phyloP scores from a whole-genome alignment of 2,329 filamentous ascomycete species.

The Pochonia chlamydosporia region DNA sequence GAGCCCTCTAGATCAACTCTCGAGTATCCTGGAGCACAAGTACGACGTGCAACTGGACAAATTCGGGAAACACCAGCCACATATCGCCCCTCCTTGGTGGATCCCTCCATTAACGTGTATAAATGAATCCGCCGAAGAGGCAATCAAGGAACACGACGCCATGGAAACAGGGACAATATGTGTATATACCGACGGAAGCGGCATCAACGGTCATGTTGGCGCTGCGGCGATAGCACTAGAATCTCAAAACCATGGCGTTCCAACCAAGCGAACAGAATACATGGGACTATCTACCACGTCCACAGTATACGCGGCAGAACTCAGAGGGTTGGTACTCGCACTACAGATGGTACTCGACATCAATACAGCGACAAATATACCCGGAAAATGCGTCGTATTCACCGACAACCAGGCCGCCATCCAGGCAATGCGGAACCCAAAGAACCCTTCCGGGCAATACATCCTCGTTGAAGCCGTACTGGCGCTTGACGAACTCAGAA shows the following conservation, averaged over 20 bases:
- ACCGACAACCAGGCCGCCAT: slow-evolving; percentile 26
- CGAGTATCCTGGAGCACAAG: no score
- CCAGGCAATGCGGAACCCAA: slow-evolving; percentile 19
- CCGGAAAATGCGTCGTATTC: slow-evolving; percentile 19
- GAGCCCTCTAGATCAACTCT: slow-evolving; percentile 9
- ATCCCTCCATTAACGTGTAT: background rate
- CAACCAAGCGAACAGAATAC: slow-evolving; percentile 15
- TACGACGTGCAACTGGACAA: no score
- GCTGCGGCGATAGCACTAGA: background rate
- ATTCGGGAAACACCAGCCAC: background rate
- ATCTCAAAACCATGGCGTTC: no score
- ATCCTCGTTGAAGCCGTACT: slow-evolving; percentile 17
- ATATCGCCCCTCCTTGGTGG: slow-evolving; percentile 5
- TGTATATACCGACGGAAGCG: slow-evolving; percentile 8
- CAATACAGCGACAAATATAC: slow-evolving; percentile 5
- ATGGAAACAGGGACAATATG: no score
- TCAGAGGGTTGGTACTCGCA: slow-evolving; percentile 19
- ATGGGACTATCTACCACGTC: slow-evolving; percentile 19
- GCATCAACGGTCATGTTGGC: slow-evolving; percentile 6
- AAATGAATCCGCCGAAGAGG: slow-evolving; percentile 1
- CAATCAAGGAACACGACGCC: slow-evolving; percentile 6
- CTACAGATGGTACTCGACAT: slow-evolving; percentile 18
- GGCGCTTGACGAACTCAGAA: slow-evolving; percentile 1
- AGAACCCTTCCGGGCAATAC: slow-evolving; percentile 21
- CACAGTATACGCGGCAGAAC: slow-evolving; percentile 23